Base-by-base conservation (phyloP, 2,329 filamentous ascomycete genomes). In the Hysterium pulicare region DNA sequence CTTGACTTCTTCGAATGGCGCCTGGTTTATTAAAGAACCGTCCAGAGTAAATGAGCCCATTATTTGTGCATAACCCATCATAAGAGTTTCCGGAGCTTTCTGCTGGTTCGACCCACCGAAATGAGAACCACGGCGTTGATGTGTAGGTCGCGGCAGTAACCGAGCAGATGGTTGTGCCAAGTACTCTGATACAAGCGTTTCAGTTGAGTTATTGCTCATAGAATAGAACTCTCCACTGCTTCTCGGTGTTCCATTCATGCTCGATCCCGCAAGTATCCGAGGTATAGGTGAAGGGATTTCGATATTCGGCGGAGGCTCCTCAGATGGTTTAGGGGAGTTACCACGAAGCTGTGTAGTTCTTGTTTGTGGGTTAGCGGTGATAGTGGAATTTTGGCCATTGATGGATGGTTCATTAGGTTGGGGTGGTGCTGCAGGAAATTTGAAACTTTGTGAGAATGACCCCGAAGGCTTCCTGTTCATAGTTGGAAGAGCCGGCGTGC, bases 1-100 rank as follows among this genome's bases (percentile, higher is more conserved):
- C 66, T 98, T 98, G 30, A 97, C 90, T 57, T 94, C 88, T 61
- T 98, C 93, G 57, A 98, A 98, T 0, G 87, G 87, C 0, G 82
- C 82, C 30, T 94, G 83, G 56, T 94, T 91, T 46, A 98, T 83
- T 17, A 98, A 72, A 1, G 93, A 95, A 0, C 90, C 90, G 60
- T 98, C 93, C 5, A 98, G 71, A 0, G 83, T 89, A 55, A 98
- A 98, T 0, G 87, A 90, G 3, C 93, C 93, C 66, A 89, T 87
- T 2, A 97, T 81, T 57, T 98, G 93, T 2, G 88, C 91, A 67
- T 95, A 98, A 0, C 90, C 93, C 93, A 98, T 98, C 82, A 98
- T 94, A 41, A 98, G 71, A 1, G 85, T 84, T 62, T 97, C 90
- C 1, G 87, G 82, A 73, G 58, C 54, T 49, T 55, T 58, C 20